Conservation (phyloP, 345 rosid species). For the Corymbia maculata region DNA sequence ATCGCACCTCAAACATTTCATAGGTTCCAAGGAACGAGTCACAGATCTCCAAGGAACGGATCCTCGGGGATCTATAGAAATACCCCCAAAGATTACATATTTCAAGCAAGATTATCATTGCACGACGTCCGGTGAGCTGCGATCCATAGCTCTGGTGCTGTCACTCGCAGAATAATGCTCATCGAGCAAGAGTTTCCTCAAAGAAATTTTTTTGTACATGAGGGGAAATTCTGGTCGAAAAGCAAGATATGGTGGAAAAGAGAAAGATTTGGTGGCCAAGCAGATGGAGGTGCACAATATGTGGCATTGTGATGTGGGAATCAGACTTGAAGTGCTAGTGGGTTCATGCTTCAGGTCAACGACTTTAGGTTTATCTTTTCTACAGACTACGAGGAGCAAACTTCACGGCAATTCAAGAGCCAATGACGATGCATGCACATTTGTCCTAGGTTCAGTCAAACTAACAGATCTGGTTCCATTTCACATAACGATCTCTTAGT, state of each 20-base stretch:
- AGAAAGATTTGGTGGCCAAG: background rate
- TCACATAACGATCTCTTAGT: background rate
- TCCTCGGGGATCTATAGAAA: background rate
- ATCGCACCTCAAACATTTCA: background rate
- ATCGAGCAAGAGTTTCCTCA: background rate
- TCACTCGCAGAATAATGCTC: background rate
- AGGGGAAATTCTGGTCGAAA: background rate
- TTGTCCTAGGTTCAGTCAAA: background rate
- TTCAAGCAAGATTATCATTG: background rate
- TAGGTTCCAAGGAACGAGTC: background rate
- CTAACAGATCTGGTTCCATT: background rate
- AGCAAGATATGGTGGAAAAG: background rate
- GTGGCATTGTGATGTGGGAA: background rate
- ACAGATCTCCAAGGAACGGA: background rate
- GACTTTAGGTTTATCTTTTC: background rate
- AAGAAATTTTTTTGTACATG: background rate
- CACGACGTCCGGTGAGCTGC: background rate
- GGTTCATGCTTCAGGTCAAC: background rate
- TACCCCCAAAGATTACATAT: background rate
- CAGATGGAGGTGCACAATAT: background rate
- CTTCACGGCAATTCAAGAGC: background rate
- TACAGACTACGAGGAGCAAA: background rate
- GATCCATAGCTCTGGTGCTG: background rate
- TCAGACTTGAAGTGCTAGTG: background rate
- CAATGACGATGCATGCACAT: background rate